Percentiles rank a stretch among this genome's conserved stretches.
phyloP scores from a whole-genome alignment of 352 stramenopile genomes.

The Aphanomyces stellatus region DNA sequence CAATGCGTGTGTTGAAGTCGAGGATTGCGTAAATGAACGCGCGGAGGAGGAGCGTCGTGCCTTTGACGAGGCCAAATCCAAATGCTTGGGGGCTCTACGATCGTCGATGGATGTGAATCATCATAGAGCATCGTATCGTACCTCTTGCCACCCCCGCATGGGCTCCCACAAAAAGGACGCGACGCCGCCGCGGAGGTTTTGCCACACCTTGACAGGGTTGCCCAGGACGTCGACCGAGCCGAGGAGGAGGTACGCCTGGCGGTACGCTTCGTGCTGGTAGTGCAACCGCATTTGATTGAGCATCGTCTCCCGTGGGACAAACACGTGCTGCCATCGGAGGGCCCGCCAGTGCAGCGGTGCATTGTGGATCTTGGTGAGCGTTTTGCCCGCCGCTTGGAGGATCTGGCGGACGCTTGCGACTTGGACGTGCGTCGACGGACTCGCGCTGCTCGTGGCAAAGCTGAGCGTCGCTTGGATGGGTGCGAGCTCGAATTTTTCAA shows the following conservation, averaged over 20 bases:
- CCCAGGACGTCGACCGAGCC: constrained; percentile 82
- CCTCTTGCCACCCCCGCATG: constrained; percentile 63
- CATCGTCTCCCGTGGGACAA: constrained; percentile 19
- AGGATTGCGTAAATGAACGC: constrained; percentile 80
- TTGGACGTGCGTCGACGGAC: constrained; percentile 29
- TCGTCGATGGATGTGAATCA: background rate
- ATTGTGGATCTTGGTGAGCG: constrained; percentile 83
- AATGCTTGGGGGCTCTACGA: constrained; percentile 64
- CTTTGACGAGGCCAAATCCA: constrained; percentile 62
- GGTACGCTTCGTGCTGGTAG: constrained; percentile 82
- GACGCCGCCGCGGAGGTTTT: constrained; percentile 71
- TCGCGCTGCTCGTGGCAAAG: constrained; percentile 38
- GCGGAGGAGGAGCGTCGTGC: constrained; percentile 74
- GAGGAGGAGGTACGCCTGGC: constrained; percentile 82
- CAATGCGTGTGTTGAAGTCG: constrained; percentile 83
- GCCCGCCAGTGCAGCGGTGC: constrained; percentile 53
- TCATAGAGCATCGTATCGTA: constrained; percentile 18
- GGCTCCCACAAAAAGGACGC: constrained; percentile 79
- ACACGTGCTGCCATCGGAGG: constrained; percentile 19
- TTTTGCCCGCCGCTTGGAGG: constrained; percentile 80
- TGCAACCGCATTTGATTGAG: constrained; percentile 28
- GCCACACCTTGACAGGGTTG: constrained; percentile 84
- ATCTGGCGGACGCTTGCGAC: constrained; percentile 74
- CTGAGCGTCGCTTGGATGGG: constrained; percentile 76
- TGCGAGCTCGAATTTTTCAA: constrained; percentile 84